Percentiles rank a stretch among this genome's conserved stretches.
Conservation (phyloP, 495 filamentous ascomycete species). For the Parmelia sp. region DNA sequence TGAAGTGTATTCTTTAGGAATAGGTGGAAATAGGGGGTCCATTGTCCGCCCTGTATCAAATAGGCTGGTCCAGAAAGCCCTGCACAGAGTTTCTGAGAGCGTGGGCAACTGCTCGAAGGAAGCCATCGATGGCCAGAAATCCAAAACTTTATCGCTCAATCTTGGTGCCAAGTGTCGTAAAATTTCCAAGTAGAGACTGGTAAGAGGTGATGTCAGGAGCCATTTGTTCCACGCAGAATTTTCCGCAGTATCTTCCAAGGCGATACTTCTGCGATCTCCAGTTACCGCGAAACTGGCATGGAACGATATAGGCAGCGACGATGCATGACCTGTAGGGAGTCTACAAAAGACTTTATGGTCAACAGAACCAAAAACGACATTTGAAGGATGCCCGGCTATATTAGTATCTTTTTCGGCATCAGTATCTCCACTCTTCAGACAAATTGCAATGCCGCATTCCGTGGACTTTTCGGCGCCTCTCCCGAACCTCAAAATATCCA, state of each 20-base stretch:
- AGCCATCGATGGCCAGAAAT: constrained; percentile 33
- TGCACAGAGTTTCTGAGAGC: constrained; percentile 23
- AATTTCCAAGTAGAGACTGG: constrained; percentile 34
- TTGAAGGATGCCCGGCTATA: neutral
- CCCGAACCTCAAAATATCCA: constrained; percentile 17
- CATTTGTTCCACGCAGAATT: constrained; percentile 36
- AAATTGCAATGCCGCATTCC: constrained; percentile 36
- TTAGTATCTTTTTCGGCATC: neutral
- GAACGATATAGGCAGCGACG: constrained; percentile 30
- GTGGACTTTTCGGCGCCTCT: constrained; percentile 30
- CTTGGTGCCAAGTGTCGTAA: constrained; percentile 28
- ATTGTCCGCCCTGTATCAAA: neutral
- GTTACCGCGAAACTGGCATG: constrained; percentile 31
- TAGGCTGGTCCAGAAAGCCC: constrained; percentile 18
- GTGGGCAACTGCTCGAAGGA: neutral
- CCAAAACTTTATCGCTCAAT: constrained; percentile 25
- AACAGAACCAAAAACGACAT: neutral
- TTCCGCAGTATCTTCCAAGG: constrained; percentile 26
- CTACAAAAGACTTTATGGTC: constrained; percentile 31
- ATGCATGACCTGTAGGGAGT: constrained; percentile 31
- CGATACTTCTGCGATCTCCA: constrained; percentile 34
- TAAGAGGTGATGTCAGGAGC: constrained; percentile 31
- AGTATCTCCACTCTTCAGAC: neutral
- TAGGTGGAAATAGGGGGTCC: constrained; percentile 20
- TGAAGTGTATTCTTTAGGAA: constrained; percentile 1